These are phyloP conservation scores for Rhexocercosporidium sp. DNA, from an alignment of 2,329 filamentous ascomycete species.

Conservation along the genomic window DNA sequence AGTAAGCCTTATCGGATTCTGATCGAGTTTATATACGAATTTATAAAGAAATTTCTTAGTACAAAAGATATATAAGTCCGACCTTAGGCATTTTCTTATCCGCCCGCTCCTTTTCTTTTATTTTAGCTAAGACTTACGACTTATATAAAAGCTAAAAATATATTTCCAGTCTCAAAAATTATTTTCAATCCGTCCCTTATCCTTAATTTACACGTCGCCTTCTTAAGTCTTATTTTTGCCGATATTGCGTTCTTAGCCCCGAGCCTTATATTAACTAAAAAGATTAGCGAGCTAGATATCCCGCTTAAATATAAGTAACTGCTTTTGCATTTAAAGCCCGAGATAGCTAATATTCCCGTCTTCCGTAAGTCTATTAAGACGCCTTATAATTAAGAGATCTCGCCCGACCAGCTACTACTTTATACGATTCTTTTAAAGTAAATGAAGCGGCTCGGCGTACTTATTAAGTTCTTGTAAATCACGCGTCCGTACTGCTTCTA, in stretches of 20 bases:
- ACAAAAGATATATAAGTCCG: constrained; percentile 14
- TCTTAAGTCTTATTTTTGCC: too few relatives aligned
- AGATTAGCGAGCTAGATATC: too few relatives aligned
- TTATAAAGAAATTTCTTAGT: too few relatives aligned
- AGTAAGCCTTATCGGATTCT: too few relatives aligned
- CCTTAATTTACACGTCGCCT: constrained; percentile 45
- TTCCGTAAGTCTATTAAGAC: too few relatives aligned
- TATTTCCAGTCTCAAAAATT: constrained; percentile 44
- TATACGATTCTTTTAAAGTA: constrained; percentile 31
- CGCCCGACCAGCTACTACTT: constrained; percentile 27
- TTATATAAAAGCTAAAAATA: constrained; percentile 18
- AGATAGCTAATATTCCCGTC: constrained; percentile 34
- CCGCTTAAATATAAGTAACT: constrained; percentile 36
- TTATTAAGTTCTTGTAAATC: constrained; percentile 28
- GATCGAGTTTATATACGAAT: too few relatives aligned
- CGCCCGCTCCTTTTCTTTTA: constrained; percentile 7
- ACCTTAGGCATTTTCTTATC: constrained; percentile 12
- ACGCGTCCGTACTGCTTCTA: constrained; percentile 33
- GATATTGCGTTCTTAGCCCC: too few relatives aligned
- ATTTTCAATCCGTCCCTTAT: constrained; percentile 45
- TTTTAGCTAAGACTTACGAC: constrained; percentile 14
- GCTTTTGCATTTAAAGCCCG: constrained; percentile 26
- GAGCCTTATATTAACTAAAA: too few relatives aligned
- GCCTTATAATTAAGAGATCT: too few relatives aligned
- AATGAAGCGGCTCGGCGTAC: constrained; percentile 31